Base-by-base conservation (phyloP, 2,329 filamentous ascomycete genomes). In the Dactylonectria estremocensis region DNA sequence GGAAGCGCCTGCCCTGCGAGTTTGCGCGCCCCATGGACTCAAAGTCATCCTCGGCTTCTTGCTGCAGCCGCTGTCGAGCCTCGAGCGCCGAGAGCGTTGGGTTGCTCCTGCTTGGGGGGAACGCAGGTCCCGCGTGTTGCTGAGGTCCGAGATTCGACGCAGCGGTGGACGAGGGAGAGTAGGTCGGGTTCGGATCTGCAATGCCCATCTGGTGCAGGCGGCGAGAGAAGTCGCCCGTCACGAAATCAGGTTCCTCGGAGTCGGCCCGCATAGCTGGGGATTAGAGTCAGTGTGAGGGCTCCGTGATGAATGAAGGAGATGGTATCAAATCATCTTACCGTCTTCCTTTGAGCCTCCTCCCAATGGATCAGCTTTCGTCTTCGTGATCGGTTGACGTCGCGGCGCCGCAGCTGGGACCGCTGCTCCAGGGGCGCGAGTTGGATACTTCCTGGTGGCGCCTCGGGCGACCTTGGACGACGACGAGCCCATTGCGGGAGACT, bases 151-250 rank as follows among this genome's bases (percentile, higher is more conserved):
- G 65, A 60, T 72, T 62, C 13, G 69, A 33, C 24, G 72, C 69
- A 8, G 82, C 86, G 2, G 80, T 86, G 8, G 87, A 89, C 2
- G 86, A 87, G 24, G 84, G 80, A 6, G 87, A 89, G 53, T 82
- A 85, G 5, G 85, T 88, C 33, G 87, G 87, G 69, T 85, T 87
- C 5, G 88, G 87, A 53, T 86, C 82, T 9, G 83, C 87, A 33
- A 88, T 80, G 74, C 87, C 88, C 83, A 90, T 88, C 68, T 86
- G 79, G 28, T 82, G 82, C 5, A 90, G 82, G 16, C 88, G 86
- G 55, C 79, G 79, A 9, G 87, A 84, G 77, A 88, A 89, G 68
- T 79, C 83, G n/a, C 80, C 75, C 50, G 81, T 78, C 18, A 79
- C 69, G 40, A 77, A 73, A 71, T 86, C 82, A n/a, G 85, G 82